These are phyloP conservation scores for Aspergillus heteromorphus DNA, from an alignment of 495 filamentous ascomycete species.

Conservation along the genomic window DNA sequence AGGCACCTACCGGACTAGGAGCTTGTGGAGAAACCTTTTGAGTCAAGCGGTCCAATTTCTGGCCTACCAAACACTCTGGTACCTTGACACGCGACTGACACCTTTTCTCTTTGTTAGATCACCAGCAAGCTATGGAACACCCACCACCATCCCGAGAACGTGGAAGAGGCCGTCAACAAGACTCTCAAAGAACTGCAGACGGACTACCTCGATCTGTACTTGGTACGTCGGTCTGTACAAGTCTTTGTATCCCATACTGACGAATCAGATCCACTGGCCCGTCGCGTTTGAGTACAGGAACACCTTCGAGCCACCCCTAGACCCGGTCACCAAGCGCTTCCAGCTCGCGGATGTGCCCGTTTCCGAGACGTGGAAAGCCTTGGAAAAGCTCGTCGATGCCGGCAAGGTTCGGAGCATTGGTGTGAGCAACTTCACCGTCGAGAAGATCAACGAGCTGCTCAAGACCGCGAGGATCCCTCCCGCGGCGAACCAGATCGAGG, in stretches of 20 bases:
- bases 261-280: slow-evolving; percentile 33
- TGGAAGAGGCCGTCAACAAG: slow-evolving; percentile 38
- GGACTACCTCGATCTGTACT: slow-evolving; percentile 39
- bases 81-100: not conserved
- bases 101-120: slow-evolving; percentile 11
- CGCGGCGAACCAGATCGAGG: slow-evolving; percentile 81
- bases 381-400: slow-evolving; percentile 62
- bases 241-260: not conserved
- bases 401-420: slow-evolving; percentile 74
- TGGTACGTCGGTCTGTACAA: slow-evolving; percentile 30
- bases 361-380: slow-evolving; percentile 57
- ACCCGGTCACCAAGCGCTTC: slow-evolving; percentile 32
- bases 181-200: slow-evolving; percentile 38
- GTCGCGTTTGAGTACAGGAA: slow-evolving; percentile 61
- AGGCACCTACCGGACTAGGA: no score
- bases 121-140: slow-evolving; percentile 45
- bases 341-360: slow-evolving; percentile 29
- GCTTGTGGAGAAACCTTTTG: no score
- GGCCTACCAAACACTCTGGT: no score
- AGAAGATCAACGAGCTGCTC: slow-evolving; percentile 61
- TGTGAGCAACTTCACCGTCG: slow-evolving; percentile 68
- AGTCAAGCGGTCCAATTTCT: no score
- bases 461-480: slow-evolving; percentile 58
- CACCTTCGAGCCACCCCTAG: slow-evolving; percentile 25
- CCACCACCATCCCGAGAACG: slow-evolving; percentile 36